These are phyloP conservation scores for Cryptosporidium felis DNA, from an alignment of 169 alveolate genomes.

Conservation along the genomic window DNA sequence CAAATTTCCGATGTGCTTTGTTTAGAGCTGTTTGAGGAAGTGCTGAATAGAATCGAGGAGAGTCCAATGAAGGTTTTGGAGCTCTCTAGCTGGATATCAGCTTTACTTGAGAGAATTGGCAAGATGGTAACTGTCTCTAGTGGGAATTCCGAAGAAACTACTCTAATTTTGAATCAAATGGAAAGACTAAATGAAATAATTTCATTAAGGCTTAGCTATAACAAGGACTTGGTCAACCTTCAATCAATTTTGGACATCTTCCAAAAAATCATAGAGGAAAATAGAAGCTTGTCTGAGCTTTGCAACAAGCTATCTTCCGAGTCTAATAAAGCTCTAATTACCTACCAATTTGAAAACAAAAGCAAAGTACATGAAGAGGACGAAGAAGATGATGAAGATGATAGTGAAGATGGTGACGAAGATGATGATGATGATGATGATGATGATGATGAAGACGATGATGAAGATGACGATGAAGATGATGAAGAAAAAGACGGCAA, in stretches of 20 bases:
- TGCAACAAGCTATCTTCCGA: conserved; percentile 47
- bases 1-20: background rate
- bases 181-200: conserved; percentile 51
- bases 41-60: conserved; percentile 32
- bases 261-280: conserved; percentile 36
- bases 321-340: conserved; percentile 40
- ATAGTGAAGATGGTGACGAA: conserved; percentile 5
- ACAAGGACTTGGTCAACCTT: conserved; percentile 31
- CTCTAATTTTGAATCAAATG: conserved; percentile 39
- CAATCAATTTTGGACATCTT: conserved; percentile 51
- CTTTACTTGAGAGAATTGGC: background rate
- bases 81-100: conserved; percentile 25
- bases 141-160: background rate
- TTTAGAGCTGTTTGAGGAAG: conserved; percentile 51
- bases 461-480: background rate
- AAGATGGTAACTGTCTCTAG: background rate
- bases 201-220: conserved; percentile 34
- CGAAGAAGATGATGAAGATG: background rate
- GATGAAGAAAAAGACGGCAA: background rate
- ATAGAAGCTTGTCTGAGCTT: conserved; percentile 11
- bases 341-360: conserved; percentile 29
- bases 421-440: background rate
- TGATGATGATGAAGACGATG: background rate
- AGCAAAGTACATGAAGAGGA: background rate
- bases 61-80: conserved; percentile 62